phyloP scores from a whole-genome alignment of 306 rosid species.

The Citrullus mucosospermus region DNA sequence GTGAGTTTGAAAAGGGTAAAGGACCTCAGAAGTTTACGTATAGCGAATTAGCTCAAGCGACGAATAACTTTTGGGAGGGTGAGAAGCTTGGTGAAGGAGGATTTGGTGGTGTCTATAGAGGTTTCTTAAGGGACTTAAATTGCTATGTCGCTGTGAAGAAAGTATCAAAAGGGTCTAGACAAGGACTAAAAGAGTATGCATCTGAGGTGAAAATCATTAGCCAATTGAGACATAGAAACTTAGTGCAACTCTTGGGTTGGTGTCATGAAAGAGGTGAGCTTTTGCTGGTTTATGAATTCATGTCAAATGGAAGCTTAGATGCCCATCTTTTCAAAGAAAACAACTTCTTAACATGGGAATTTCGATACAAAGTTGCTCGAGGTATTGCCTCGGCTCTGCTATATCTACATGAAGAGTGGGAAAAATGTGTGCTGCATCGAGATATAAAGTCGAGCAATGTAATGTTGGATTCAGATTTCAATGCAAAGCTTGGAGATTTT shows the following conservation, averaged over 20 bases:
- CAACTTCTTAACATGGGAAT: conserved; percentile 3
- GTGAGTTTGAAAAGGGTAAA: conserved; percentile 2
- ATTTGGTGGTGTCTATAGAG: conserved; percentile 16
- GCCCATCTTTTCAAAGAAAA: background rate
- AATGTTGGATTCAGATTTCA: conserved; percentile 17
- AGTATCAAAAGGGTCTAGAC: conserved; percentile 9
- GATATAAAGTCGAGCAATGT: conserved; percentile 17
- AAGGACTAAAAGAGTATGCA: conserved; percentile 11
- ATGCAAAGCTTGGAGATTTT: conserved; percentile 15
- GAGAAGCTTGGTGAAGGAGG: conserved; percentile 17
- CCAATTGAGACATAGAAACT: conserved; percentile 13
- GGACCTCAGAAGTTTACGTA: conserved; percentile 9
- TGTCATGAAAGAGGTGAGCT: conserved; percentile 9
- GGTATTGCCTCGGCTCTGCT: conserved; percentile 12
- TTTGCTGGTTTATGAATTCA: conserved; percentile 11
- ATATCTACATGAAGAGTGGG: conserved; percentile 16
- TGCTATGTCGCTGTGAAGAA: conserved; percentile 9
- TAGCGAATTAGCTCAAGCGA: conserved; percentile 1
- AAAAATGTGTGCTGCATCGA: conserved; percentile 16
- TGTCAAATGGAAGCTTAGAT: conserved; percentile 12
- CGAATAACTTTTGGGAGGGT: background rate
- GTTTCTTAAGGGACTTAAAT: background rate
- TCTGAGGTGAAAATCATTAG: conserved; percentile 15
- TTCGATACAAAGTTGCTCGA: background rate
- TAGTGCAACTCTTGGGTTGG: conserved; percentile 16